A percentile compares a stretch with the other conserved stretches of the same genome.
phyloP scores from a whole-genome alignment of 768 basidiomycete genomes.

The Calocybe indica region DNA sequence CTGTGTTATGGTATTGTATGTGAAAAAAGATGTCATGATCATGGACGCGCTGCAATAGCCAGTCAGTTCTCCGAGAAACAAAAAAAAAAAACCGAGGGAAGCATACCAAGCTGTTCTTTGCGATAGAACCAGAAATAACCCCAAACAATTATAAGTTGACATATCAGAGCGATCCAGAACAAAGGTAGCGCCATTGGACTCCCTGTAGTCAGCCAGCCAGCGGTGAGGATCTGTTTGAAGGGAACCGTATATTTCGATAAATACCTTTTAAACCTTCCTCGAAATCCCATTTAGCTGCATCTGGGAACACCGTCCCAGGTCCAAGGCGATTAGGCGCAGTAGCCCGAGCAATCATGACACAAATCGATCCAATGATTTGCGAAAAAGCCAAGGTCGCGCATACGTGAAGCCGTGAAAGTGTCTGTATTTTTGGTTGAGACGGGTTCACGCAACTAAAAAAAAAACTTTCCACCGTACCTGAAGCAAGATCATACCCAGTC shows the following conservation, averaged over 20 bases:
- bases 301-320: slow-evolving; percentile 87
- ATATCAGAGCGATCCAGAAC: slow-evolving; percentile 83
- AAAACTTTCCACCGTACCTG: slow-evolving; percentile 41
- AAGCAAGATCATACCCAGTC: slow-evolving; percentile 85
- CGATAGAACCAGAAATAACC: slow-evolving; percentile 98
- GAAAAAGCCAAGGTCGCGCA: slow-evolving; percentile 90
- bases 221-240: background rate
- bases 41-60: no score
- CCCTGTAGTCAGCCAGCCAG: slow-evolving; percentile 23
- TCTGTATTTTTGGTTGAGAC: slow-evolving; percentile 34
- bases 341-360: slow-evolving; percentile 90
- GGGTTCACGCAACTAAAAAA: slow-evolving; percentile 15
- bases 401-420: slow-evolving; percentile 88
- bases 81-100: background rate
- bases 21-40: no score
- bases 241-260: background rate
- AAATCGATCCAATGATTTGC: slow-evolving; percentile 83
- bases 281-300: slow-evolving; percentile 89
- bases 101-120: slow-evolving; percentile 84
- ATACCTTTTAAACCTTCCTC: slow-evolving; percentile 55
- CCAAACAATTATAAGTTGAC: slow-evolving; percentile 78
- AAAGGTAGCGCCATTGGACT: slow-evolving; percentile 80
- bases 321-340: slow-evolving; percentile 89
- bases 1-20: no score
- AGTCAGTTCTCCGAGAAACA: background rate